A percentile compares a stretch with the other conserved stretches of the same genome.
Evolutionary conservation across 768 basidiomycete species (phyloP).

Genomic region (Agaricus blazei): DNA sequence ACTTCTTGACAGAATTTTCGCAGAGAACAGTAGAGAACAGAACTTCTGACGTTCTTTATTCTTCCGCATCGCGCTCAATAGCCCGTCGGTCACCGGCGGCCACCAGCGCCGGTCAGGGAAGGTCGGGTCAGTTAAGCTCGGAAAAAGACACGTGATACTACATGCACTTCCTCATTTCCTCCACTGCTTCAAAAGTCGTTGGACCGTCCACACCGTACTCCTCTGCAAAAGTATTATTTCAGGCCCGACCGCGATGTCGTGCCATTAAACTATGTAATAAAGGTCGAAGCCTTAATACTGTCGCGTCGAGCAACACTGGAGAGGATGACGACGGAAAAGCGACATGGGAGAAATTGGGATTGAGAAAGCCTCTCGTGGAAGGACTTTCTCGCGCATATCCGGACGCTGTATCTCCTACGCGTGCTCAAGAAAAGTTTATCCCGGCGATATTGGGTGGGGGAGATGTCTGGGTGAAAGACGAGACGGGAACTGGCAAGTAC

Average conservation of each 20-base stretch:
- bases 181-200: slow-evolving; percentile 13
- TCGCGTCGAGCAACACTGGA: too few species aligned
- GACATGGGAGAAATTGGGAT: slow-evolving; percentile 48
- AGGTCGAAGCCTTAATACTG: background rate
- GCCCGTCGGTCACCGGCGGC: too few species aligned
- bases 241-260: background rate
- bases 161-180: slow-evolving; percentile 19
- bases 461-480: slow-evolving; percentile 64
- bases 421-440: slow-evolving; percentile 55
- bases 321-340: background rate
- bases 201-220: background rate
- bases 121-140: too few species aligned
- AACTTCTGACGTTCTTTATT: too few species aligned
- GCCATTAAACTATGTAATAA: too few species aligned
- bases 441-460: slow-evolving; percentile 50
- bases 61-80: too few species aligned
- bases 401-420: slow-evolving; percentile 50
- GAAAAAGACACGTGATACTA: slow-evolving; percentile 18
- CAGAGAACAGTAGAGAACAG: too few species aligned
- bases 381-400: slow-evolving; percentile 60
- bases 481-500: slow-evolving; percentile 79
- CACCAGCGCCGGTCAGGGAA: too few species aligned
- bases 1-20: too few species aligned
- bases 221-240: background rate
- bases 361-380: slow-evolving; percentile 41